These are phyloP conservation scores for Neocatenulostroma microsporum DNA, from an alignment of 2,329 filamentous ascomycete genomes.

Conservation along the genomic window DNA sequence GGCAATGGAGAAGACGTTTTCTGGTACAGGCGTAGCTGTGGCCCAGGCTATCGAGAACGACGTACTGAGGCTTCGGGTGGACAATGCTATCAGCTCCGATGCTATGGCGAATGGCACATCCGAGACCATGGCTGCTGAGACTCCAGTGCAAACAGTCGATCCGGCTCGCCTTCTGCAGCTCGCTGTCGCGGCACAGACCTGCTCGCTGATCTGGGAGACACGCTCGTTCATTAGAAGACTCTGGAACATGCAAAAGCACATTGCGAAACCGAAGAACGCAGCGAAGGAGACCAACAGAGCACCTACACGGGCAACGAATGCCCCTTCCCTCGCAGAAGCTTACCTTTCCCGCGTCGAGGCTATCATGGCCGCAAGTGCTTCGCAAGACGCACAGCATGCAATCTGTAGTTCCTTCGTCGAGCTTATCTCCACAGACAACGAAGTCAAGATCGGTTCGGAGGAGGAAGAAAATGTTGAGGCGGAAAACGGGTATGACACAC, in stretches of 20 bases:
- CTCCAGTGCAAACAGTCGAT: slow-evolving; percentile 12
- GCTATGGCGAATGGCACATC: slow-evolving; percentile 2
- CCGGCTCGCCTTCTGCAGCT: slow-evolving; percentile 58
- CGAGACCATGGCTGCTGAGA: slow-evolving; percentile 5
- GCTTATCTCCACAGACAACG: slow-evolving; percentile 39
- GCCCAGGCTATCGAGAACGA: slow-evolving; percentile 86
- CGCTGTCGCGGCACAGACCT: slow-evolving; percentile 66
- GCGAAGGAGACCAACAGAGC: slow-evolving; percentile 27
- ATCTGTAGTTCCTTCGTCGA: slow-evolving; percentile 59
- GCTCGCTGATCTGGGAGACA: slow-evolving; percentile 78
- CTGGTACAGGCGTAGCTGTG: slow-evolving; percentile 70
- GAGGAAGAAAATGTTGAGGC: slow-evolving; percentile 28
- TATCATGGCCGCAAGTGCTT: slow-evolving; percentile 60
- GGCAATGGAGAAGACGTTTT: slow-evolving; percentile 76
- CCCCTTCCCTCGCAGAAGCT: slow-evolving; percentile 68
- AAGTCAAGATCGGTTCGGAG: slow-evolving; percentile 30
- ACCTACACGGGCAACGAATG: slow-evolving; percentile 54
- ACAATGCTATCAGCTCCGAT: slow-evolving; percentile 2
- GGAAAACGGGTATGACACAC: slow-evolving; percentile 37
- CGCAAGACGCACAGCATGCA: slow-evolving; percentile 61
- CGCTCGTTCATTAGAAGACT: slow-evolving; percentile 72
- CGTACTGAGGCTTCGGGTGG: slow-evolving; percentile 60
- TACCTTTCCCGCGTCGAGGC: slow-evolving; percentile 67
- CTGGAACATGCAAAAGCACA: slow-evolving; percentile 61
- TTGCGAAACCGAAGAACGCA: slow-evolving; percentile 48